Percentiles rank a stretch among this genome's conserved stretches.
phyloP scores from a whole-genome alignment of 176 grass and related monocot genomes.

The Aegilops longissima region DNA sequence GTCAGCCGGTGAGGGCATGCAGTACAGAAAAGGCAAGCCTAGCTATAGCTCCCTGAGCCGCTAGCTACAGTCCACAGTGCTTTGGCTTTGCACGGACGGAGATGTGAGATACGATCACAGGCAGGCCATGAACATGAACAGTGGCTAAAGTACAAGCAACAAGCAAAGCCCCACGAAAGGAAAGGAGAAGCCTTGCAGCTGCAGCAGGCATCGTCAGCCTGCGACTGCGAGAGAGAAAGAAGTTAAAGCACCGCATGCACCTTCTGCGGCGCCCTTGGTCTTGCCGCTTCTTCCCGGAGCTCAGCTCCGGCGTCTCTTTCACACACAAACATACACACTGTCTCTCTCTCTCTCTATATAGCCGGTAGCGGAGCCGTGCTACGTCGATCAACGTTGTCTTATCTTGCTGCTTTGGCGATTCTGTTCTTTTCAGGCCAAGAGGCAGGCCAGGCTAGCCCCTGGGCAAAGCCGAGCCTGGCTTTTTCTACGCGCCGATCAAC shows the following conservation, averaged over 20 bases:
- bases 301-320: neutral
- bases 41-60: neutral
- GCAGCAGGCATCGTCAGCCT: neutral
- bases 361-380: neutral
- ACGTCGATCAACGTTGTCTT: constrained; percentile 9
- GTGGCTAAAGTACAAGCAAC: constrained; percentile 22
- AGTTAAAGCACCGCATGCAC: constrained; percentile 24
- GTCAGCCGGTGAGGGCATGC: neutral
- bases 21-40: constrained; percentile 10
- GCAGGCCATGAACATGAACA: constrained; percentile 1
- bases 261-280: neutral
- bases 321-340: neutral
- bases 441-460: neutral
- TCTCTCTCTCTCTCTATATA: neutral
- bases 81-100: neutral
- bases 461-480: neutral
- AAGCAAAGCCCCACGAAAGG: neutral
- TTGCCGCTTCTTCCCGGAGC: no score
- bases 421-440: constrained; percentile 26
- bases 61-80: neutral
- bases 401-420: neutral
- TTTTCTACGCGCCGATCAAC: constrained; percentile 6
- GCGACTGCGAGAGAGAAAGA: constrained; percentile 25
- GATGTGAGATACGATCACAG: neutral
- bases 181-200: neutral